A percentile compares a stretch with the other conserved stretches of the same genome.
Evolutionary conservation across 2,329 filamentous ascomycete genomes (phyloP).

Genomic region (Pseudodiploospora longispora): DNA sequence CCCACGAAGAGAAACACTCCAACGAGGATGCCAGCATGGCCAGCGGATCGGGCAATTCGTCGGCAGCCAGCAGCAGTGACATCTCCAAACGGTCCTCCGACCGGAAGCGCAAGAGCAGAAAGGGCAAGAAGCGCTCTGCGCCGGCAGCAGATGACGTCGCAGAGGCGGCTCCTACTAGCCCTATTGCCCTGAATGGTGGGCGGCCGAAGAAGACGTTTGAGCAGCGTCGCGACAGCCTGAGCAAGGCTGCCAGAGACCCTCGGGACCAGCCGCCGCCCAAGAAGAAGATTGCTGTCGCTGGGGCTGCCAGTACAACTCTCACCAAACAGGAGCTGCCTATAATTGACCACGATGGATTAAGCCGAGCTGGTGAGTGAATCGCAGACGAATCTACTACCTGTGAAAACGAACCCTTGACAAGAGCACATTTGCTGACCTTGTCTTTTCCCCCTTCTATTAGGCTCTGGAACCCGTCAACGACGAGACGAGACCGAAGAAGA

Average conservation of each 20-base stretch:
- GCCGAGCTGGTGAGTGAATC: constrained; percentile 42
- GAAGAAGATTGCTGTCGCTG: not conserved
- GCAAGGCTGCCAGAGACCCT: constrained; percentile 54
- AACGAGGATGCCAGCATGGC: not conserved
- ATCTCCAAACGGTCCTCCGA: constrained; percentile 13
- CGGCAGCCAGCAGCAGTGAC: constrained; percentile 22
- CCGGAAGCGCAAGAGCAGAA: constrained; percentile 18
- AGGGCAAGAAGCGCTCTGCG: constrained; percentile 13
- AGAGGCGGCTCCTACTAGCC: constrained; percentile 8
- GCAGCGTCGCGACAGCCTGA: constrained; percentile 45
- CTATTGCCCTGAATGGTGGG: constrained; percentile 7
- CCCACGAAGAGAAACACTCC: too few relatives aligned
- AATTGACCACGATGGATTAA: constrained; percentile 55
- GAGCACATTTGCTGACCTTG: not conserved
- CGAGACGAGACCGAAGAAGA: constrained; percentile 43
- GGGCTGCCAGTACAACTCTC: not conserved
- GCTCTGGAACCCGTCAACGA: constrained; percentile 55
- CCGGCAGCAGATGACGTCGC: constrained; percentile 5
- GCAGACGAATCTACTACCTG: not conserved
- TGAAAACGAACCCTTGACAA: not conserved
- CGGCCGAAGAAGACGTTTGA: constrained; percentile 23
- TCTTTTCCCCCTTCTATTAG: constrained; percentile 15
- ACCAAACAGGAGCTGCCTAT: constrained; percentile 41
- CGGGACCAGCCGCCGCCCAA: constrained; percentile 39
- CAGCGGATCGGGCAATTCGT: constrained; percentile 17